A percentile compares a stretch with the other conserved stretches of the same genome.
Evolutionary conservation across 2,329 filamentous ascomycete species (phyloP).

Genomic region (Spiromastix sp.): DNA sequence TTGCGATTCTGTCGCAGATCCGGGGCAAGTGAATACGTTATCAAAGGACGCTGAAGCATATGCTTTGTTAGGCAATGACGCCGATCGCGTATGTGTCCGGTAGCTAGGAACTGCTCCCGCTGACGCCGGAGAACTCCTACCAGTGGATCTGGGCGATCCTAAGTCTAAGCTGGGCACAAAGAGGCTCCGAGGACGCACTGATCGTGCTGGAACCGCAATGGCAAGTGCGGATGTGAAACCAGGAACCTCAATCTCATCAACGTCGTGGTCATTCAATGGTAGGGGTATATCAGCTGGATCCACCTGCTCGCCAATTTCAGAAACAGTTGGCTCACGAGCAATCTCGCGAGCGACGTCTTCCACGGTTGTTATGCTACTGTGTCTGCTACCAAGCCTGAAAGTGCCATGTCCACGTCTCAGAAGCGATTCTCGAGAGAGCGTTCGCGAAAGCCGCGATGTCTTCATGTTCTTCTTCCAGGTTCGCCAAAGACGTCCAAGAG

Average conservation of each 20-base stretch:
- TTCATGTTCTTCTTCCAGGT: constrained; percentile 75
- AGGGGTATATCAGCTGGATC: constrained; percentile 55
- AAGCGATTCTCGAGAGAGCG: constrained; percentile 33
- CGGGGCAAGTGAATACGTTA: constrained; percentile 14
- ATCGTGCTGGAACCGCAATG: constrained; percentile 10
- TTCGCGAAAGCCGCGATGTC: constrained; percentile 26
- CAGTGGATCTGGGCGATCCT: constrained; percentile 18
- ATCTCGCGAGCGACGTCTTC: constrained; percentile 19
- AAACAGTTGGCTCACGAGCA: constrained; percentile 5
- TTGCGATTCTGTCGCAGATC: constrained; percentile 16
- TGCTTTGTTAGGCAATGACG: constrained; percentile 7
- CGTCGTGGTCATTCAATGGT: constrained; percentile 55
- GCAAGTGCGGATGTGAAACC: constrained; percentile 42
- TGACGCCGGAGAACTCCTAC: constrained; percentile 17
- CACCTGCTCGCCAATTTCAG: constrained; percentile 23
- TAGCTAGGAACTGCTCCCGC: not conserved
- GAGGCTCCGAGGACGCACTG: constrained; percentile 31
- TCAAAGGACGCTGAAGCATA: constrained; percentile 12
- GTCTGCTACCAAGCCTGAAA: constrained; percentile 21
- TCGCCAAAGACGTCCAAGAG: constrained; percentile 81
- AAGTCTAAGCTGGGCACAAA: constrained; percentile 23
- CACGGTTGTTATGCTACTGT: constrained; percentile 27
- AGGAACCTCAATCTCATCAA: constrained; percentile 72
- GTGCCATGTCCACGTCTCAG: constrained; percentile 19
- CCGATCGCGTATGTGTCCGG: constrained; percentile 8